These are phyloP conservation scores for Trifolium fragiferum DNA, from an alignment of 306 rosid species.

Conservation along the genomic window DNA sequence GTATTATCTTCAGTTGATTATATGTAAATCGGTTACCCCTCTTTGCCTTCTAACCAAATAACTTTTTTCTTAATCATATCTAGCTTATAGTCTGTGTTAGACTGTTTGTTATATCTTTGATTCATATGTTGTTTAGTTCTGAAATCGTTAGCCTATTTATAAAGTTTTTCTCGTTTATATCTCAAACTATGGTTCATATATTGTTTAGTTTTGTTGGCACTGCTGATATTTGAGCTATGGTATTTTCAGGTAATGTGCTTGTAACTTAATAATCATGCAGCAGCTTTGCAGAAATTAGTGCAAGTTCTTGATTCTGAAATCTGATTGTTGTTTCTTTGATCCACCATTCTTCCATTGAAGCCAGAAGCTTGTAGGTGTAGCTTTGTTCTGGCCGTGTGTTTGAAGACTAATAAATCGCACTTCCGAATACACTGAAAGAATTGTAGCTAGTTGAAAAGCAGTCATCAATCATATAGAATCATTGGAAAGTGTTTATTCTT, in stretches of 20 bases:
- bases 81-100: not conserved
- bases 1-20: not conserved
- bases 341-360: not conserved
- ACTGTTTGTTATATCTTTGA: not conserved
- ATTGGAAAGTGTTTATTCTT: too few relatives aligned
- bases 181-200: not conserved
- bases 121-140: not conserved
- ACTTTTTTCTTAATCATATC: not conserved
- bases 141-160: not conserved
- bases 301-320: not conserved
- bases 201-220: not conserved
- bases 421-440: not conserved
- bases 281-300: conserved; percentile 39
- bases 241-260: conserved; percentile 13
- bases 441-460: not conserved
- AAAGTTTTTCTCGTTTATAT: not conserved
- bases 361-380: not conserved
- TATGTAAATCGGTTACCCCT: not conserved
- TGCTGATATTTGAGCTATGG: not conserved
- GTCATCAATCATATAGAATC: not conserved
- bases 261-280: conserved; percentile 17
- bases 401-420: not conserved
- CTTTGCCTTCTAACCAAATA: not conserved
- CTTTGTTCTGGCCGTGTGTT: not conserved
- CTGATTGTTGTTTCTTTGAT: not conserved